These are phyloP conservation scores for Leptodontidium sp. DNA, from an alignment of 2,329 filamentous ascomycete species.

Conservation along the genomic window DNA sequence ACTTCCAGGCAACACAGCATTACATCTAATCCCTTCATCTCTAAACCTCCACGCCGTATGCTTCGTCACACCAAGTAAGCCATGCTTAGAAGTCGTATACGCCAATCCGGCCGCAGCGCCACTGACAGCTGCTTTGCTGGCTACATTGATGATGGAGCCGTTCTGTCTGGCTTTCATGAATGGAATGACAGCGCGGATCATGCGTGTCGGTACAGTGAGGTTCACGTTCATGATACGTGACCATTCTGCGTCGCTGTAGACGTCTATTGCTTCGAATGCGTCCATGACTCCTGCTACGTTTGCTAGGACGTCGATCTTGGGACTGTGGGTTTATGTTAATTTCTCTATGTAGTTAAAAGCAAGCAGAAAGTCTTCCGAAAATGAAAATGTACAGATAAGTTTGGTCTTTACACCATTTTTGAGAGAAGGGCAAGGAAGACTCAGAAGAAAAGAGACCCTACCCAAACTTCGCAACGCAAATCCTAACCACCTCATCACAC, in stretches of 20 bases:
- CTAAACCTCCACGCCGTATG: constrained; percentile 57
- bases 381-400: not conserved
- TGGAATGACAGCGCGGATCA: constrained; percentile 55
- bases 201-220: constrained; percentile 52
- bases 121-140: constrained; percentile 48
- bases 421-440: not conserved
- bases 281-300: constrained; percentile 57
- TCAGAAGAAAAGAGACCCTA: constrained; percentile 22
- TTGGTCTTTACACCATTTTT: not conserved
- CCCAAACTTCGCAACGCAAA: constrained; percentile 45
- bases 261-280: constrained; percentile 51
- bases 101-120: constrained; percentile 53
- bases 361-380: too few species aligned
- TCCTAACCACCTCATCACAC: constrained; percentile 47
- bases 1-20: constrained; percentile 54
- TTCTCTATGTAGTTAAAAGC: too few species aligned
- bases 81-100: constrained; percentile 56
- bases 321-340: constrained; percentile 22
- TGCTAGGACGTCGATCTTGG: constrained; percentile 52
- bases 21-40: constrained; percentile 55
- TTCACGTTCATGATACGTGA: constrained; percentile 53
- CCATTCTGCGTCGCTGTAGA: constrained; percentile 51
- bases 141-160: constrained; percentile 54
- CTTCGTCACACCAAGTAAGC: constrained; percentile 55
- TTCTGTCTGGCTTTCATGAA: constrained; percentile 51